These are phyloP conservation scores for Allium fistulosum DNA, from an alignment of 106 monocot species.

Conservation along the genomic window DNA sequence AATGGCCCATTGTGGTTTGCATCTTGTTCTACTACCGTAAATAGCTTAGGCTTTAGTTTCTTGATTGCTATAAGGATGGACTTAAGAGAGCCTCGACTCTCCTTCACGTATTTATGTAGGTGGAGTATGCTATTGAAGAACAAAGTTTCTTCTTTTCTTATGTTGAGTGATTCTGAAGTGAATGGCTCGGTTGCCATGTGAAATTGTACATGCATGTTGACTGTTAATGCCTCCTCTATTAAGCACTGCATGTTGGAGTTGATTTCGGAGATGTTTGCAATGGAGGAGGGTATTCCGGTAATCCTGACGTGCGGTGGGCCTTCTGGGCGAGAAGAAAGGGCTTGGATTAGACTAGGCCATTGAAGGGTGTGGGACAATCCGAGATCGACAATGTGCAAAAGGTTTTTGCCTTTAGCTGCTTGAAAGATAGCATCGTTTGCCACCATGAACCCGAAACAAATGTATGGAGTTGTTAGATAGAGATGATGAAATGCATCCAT, in stretches of 20 bases:
- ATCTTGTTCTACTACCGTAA: slow-evolving; percentile 10
- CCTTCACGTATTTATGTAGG: slow-evolving; percentile 8
- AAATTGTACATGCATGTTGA: neutral
- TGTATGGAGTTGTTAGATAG: slow-evolving; percentile 8
- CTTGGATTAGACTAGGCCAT: slow-evolving; percentile 2
- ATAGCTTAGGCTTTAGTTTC: slow-evolving; percentile 2
- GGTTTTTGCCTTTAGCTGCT: slow-evolving; percentile 1
- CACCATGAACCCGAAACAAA: slow-evolving; percentile 8
- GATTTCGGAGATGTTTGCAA: neutral
- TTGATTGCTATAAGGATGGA: slow-evolving; percentile 5
- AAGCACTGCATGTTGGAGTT: slow-evolving; percentile 8
- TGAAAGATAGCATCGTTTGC: slow-evolving; percentile 8
- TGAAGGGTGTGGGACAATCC: slow-evolving; percentile 10
- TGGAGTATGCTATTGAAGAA: slow-evolving; percentile 6
- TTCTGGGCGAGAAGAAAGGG: slow-evolving; percentile 3
- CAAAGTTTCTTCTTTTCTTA: slow-evolving; percentile 5
- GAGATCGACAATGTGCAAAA: slow-evolving; percentile 13
- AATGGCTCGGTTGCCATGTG: neutral
- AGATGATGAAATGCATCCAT: slow-evolving; percentile 7
- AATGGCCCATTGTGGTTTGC: slow-evolving; percentile 13
- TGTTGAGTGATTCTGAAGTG: neutral
- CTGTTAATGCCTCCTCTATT: neutral
- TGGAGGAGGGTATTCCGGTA: neutral
- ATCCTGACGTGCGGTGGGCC: slow-evolving; percentile 6
- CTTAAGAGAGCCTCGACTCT: slow-evolving; percentile 10